Percentiles rank a stretch among this genome's conserved stretches.
phyloP scores from a whole-genome alignment of 768 basidiomycete genomes.

The Boletus rubropictus region DNA sequence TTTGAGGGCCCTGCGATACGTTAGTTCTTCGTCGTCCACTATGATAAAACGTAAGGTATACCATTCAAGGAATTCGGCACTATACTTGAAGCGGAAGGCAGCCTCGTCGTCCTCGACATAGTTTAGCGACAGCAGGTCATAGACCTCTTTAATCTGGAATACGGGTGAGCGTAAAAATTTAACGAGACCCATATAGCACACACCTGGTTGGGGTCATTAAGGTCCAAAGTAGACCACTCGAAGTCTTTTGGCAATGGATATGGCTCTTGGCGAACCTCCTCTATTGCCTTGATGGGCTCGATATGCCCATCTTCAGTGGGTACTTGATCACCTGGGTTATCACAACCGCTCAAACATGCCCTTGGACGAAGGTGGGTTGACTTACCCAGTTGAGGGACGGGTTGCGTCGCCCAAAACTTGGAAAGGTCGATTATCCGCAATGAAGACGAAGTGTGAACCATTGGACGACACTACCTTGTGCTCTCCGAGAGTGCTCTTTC shows the following conservation, averaged over 20 bases:
- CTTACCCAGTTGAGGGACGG: conserved; percentile 83
- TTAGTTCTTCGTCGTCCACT: background rate
- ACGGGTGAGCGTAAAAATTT: background rate
- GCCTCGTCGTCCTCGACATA: conserved; percentile 97
- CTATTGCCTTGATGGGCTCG: conserved; percentile 68
- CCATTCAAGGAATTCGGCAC: conserved; percentile 92
- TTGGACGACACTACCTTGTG: conserved; percentile 62
- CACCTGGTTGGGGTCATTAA: conserved; percentile 72
- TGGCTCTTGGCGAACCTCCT: conserved; percentile 83
- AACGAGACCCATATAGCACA: background rate
- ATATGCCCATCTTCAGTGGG: conserved; percentile 81
- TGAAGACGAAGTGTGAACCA: conserved; percentile 1
- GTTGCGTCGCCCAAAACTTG: conserved; percentile 97
- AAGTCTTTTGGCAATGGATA: conserved; percentile 89
- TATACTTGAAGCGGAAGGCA: conserved; percentile 95
- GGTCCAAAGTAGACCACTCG: conserved; percentile 81
- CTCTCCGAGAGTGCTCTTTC: conserved; percentile 76
- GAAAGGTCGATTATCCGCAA: conserved; percentile 5
- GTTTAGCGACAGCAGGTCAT: conserved; percentile 84
- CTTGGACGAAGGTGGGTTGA: background rate
- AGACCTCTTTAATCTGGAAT: conserved; percentile 78
- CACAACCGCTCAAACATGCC: background rate
- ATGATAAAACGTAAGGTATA: conserved; percentile 26
- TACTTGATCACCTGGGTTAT: conserved; percentile 49
- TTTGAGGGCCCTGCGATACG: conserved; percentile 70